Evolutionary conservation across 805 yeast genomes (phyloP).

Genomic region (Hanseniaspora lachancei): DNA sequence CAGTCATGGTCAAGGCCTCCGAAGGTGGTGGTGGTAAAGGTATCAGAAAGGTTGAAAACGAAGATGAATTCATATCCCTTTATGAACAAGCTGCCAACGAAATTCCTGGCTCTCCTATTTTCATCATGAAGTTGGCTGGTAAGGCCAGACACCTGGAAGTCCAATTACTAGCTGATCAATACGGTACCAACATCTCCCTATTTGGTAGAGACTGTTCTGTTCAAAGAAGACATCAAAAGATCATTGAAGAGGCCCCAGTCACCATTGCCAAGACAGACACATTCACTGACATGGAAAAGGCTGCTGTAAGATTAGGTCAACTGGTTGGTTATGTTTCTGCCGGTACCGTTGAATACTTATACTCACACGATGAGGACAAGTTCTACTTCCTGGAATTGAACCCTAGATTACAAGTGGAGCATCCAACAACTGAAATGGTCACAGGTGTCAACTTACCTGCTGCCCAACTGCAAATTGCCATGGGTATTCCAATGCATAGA

Average conservation of each 20-base stretch:
- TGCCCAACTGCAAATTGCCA: constrained; percentile 95
- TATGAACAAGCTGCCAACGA: constrained; percentile 93
- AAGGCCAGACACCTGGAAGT: constrained; percentile 97
- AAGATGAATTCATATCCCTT: constrained; percentile 58
- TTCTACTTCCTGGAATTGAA: constrained; percentile 93
- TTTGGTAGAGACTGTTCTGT: constrained; percentile 99
- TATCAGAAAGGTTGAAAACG: constrained; percentile 86
- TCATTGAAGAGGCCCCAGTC: constrained; percentile 98
- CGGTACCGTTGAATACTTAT: constrained; percentile 96
- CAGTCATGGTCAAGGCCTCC: constrained; percentile 97
- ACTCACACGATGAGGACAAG: constrained; percentile 85
- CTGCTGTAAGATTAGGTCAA: constrained; percentile 93
- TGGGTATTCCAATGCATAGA: constrained; percentile 97
- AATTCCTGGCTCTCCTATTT: constrained; percentile 97
- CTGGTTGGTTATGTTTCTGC: constrained; percentile 97
- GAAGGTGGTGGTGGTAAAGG: constrained; percentile 99
- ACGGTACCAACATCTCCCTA: constrained; percentile 91
- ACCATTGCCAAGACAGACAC: constrained; percentile 81
- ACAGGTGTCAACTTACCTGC: constrained; percentile 97
- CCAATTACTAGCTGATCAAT: constrained; percentile 93
- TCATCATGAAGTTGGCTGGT: constrained; percentile 95
- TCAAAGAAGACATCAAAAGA: constrained; percentile 98
- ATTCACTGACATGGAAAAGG: constrained; percentile 83
- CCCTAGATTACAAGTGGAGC: constrained; percentile 98
- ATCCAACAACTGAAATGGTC: constrained; percentile 99